Evolutionary conservation across 2,329 filamentous ascomycete genomes (phyloP), one percentile per base, ranked within the genome.

Genomic region (Exophiala sp.): DNA sequence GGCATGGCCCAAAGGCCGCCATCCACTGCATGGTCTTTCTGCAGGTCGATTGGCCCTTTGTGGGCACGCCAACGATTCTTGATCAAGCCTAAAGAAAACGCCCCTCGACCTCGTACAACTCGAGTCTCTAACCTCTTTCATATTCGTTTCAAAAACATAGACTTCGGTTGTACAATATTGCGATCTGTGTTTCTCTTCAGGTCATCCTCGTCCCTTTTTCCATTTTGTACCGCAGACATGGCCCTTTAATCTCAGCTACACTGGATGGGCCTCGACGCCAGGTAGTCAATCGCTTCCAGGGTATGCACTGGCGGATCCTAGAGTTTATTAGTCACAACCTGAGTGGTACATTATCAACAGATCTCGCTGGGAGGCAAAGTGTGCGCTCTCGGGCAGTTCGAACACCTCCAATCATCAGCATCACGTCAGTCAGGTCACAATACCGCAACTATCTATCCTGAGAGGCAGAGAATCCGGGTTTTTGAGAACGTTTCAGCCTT

Each of bases 61-160:
- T 29, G 24, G 24, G 24, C 24, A 29, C 24, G 24, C 24, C 24
- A 29, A 29, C 24, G 24, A 29, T 29, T 29, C 24, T 29, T 29
- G 24, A 29, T 29, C 24, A 48, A 49, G 44, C 44, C 54, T 46
- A 57, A 52, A 46, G 50, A 45, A 12, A 24, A 34, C 51, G 50
- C 57, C 50, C 54, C 40, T 48, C 44, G 43, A 57, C 46, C 51
- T 57, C 24, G 24, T 29, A 29, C 24, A 29, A 8, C 2, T 59
- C 10, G 47, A 51, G 14, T 59, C 50, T 54, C 24, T 54, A 34
- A 52, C 50, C 38, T 48, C 54, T 55, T 59, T 57, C 57, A 57
- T 50, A 43, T 52, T 47, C 42, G 47, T 47, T 41, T 39, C 44
- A 48, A 54, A 50, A 33, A 51, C 50, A 48, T 41, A 43, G 47